A percentile compares a stretch with the other conserved stretches of the same genome.
phyloP scores from a whole-genome alignment of 805 yeast genomes.

The Wickerhamiella qilinensis region DNA sequence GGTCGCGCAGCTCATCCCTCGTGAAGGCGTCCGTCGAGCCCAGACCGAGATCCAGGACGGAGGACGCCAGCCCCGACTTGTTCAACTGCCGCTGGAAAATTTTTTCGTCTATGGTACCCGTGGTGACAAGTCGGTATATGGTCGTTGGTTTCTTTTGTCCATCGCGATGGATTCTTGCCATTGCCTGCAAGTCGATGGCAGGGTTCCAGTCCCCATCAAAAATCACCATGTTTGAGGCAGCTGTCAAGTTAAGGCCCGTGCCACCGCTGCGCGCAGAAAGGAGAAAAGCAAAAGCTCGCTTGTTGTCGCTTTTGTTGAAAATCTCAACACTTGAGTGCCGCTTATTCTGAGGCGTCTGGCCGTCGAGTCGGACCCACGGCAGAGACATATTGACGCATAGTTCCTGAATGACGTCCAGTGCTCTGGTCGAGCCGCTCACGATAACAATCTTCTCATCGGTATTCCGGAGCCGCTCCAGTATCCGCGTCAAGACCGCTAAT shows the following conservation, averaged over 20 bases:
- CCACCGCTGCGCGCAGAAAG: slow-evolving; percentile 90
- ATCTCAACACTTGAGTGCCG: slow-evolving; percentile 50
- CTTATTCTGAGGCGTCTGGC: slow-evolving; percentile 53
- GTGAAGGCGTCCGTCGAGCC: slow-evolving; percentile 42
- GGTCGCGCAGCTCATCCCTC: slow-evolving; percentile 48
- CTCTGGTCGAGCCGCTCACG: slow-evolving; percentile 77
- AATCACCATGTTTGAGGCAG: slow-evolving; percentile 71
- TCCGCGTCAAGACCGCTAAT: slow-evolving; percentile 38
- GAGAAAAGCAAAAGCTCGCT: slow-evolving; percentile 42
- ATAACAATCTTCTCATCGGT: slow-evolving; percentile 64
- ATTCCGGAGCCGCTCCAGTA: slow-evolving; percentile 30
- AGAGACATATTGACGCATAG: slow-evolving; percentile 34
- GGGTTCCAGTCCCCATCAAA: slow-evolving; percentile 98
- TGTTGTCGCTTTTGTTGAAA: slow-evolving; percentile 38
- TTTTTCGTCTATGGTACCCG: slow-evolving; percentile 81
- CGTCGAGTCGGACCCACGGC: slow-evolving; percentile 57
- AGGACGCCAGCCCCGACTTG: slow-evolving; percentile 63
- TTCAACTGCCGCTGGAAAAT: slow-evolving; percentile 82
- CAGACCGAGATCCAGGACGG: slow-evolving; percentile 33
- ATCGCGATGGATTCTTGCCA: slow-evolving; percentile 90
- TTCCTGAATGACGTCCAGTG: slow-evolving; percentile 58
- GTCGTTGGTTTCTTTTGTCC: slow-evolving; percentile 71
- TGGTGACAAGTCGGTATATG: slow-evolving; percentile 67
- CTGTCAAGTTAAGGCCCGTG: slow-evolving; percentile 74
- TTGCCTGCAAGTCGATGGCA: slow-evolving; percentile 77